phyloP scores from a whole-genome alignment of 2,329 filamentous ascomycete genomes.

The Fusarium sp. region DNA sequence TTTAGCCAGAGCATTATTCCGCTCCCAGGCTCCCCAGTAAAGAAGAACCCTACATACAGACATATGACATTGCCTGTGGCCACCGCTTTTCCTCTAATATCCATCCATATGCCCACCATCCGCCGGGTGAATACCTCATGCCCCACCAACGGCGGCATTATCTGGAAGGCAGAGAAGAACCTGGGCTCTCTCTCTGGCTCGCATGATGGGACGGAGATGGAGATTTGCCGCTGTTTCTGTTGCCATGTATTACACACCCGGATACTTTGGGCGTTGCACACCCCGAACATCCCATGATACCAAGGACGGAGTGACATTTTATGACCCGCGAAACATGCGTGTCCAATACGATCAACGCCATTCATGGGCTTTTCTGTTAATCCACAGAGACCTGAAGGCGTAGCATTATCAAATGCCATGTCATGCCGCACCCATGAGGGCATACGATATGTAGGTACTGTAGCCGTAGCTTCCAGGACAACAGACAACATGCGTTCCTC shows the following conservation, averaged over 20 bases:
- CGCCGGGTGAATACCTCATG: slow-evolving; percentile 46
- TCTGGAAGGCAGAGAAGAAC: slow-evolving; percentile 18
- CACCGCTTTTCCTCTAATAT: slow-evolving; percentile 13
- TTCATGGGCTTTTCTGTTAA: slow-evolving; percentile 16
- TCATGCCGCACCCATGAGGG: slow-evolving; percentile 40
- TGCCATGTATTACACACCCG: slow-evolving; percentile 21
- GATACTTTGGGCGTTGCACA: slow-evolving; percentile 17
- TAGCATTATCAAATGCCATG: slow-evolving; percentile 42
- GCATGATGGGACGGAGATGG: slow-evolving; percentile 8
- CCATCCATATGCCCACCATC: slow-evolving; percentile 27
- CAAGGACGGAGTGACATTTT: slow-evolving; percentile 18
- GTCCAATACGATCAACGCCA: slow-evolving; percentile 6
- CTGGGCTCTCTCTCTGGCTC: slow-evolving; percentile 16
- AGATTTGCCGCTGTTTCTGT: slow-evolving; percentile 34
- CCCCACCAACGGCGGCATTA: slow-evolving; percentile 46
- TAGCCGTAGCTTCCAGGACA: background rate
- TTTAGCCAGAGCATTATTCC: slow-evolving; percentile 9
- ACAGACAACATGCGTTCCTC: slow-evolving; percentile 26
- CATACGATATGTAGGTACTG: slow-evolving; percentile 17
- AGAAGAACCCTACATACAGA: background rate
- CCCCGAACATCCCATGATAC: slow-evolving; percentile 9
- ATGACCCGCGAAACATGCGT: slow-evolving; percentile 7
- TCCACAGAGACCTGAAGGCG: slow-evolving; percentile 31
- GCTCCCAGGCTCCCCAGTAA: background rate
- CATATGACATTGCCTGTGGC: slow-evolving; percentile 6